These are phyloP conservation scores for Calonectria montana DNA, from an alignment of 2,329 filamentous ascomycete species.

Conservation along the genomic window DNA sequence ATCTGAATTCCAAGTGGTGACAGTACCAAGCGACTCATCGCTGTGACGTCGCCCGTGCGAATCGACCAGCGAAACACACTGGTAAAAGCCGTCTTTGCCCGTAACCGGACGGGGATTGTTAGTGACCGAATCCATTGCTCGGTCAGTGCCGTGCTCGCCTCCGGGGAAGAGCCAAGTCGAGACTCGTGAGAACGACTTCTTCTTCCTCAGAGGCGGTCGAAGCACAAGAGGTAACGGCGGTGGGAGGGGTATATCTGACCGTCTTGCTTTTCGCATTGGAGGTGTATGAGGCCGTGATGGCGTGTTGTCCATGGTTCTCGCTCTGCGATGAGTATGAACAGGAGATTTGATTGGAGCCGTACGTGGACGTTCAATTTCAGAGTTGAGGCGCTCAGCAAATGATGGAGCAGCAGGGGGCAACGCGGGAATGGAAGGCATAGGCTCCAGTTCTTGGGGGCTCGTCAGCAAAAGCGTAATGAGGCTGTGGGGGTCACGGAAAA, in stretches of 20 bases:
- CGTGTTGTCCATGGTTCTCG: conserved; percentile 45
- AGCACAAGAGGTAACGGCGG: conserved; percentile 69
- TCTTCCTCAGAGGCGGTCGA: conserved; percentile 71
- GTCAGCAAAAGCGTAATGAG: conserved; percentile 31
- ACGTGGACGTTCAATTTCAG: conserved; percentile 53
- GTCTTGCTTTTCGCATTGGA: conserved; percentile 36
- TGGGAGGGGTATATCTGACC: conserved; percentile 56
- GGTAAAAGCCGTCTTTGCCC: conserved; percentile 67
- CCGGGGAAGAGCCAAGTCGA: conserved; percentile 69
- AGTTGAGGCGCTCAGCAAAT: conserved; percentile 66
- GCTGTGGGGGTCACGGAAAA: conserved; percentile 21
- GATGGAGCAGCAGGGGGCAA: conserved; percentile 68
- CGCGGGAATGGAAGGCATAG: conserved; percentile 67
- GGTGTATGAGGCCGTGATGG: conserved; percentile 43
- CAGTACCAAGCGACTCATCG: conserved; percentile 58
- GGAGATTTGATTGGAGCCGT: conserved; percentile 50
- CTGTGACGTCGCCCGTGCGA: conserved; percentile 49
- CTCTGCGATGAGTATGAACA: conserved; percentile 40
- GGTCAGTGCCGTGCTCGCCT: conserved; percentile 50
- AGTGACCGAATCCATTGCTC: conserved; percentile 63
- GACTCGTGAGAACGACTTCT: conserved; percentile 73
- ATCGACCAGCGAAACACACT: conserved; percentile 58
- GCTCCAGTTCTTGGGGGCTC: conserved; percentile 54
- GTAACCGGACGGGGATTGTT: conserved; percentile 66
- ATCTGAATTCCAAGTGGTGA: conserved; percentile 63